Percentiles rank a stretch among this genome's conserved stretches.
phyloP scores from a whole-genome alignment of 768 basidiomycete genomes.

The Trametes meyenii region DNA sequence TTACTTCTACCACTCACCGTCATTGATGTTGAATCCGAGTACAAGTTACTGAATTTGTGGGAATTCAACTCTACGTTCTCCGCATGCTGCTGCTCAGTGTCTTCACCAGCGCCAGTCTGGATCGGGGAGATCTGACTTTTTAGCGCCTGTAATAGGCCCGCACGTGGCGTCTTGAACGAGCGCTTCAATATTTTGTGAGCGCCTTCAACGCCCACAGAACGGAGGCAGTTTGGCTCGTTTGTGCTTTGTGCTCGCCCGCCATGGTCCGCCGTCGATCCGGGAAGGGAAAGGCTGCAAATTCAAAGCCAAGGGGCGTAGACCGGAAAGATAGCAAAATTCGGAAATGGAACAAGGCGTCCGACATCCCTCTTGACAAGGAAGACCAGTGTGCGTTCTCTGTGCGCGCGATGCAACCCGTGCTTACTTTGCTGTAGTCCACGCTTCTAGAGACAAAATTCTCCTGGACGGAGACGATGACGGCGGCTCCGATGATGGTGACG shows the following conservation, averaged over 20 bases:
- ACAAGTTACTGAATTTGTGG: too few species aligned
- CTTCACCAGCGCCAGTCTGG: background rate
- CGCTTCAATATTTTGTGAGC: constrained; percentile 12
- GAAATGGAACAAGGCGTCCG: constrained; percentile 67
- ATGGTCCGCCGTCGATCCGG: constrained; percentile 52
- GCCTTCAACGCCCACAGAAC: background rate
- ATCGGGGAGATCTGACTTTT: background rate
- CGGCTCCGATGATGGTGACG: constrained; percentile 59
- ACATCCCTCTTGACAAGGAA: constrained; percentile 77
- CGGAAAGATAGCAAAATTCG: constrained; percentile 56
- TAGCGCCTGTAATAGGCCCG: background rate
- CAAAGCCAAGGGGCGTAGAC: constrained; percentile 51
- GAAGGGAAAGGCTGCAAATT: constrained; percentile 37
- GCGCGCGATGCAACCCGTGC: background rate
- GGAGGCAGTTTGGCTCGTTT: background rate
- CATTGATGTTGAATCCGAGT: background rate
- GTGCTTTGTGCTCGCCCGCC: background rate
- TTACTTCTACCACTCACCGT: too few species aligned
- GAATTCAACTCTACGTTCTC: too few species aligned
- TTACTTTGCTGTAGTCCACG: constrained; percentile 55
- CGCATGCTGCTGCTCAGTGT: background rate
- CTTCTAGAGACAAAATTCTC: constrained; percentile 73
- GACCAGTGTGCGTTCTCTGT: constrained; percentile 66
- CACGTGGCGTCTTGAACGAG: constrained; percentile 9
- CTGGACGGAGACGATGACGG: constrained; percentile 60